phyloP scores from a whole-genome alignment of 2,329 filamentous ascomycete genomes.

The Didymella lethalis region DNA sequence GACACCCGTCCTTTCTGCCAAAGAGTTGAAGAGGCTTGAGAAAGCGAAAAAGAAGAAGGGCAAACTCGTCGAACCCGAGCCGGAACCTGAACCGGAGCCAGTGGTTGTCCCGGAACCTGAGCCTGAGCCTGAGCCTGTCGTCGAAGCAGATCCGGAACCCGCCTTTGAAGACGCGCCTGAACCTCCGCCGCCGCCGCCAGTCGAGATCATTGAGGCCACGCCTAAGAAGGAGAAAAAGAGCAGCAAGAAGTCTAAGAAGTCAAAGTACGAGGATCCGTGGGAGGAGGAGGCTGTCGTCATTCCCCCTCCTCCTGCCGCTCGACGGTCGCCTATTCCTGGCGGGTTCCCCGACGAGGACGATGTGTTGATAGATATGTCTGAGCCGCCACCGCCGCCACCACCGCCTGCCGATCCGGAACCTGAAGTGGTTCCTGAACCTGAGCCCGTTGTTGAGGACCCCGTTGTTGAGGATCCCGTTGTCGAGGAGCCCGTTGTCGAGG shows the following conservation, averaged over 20 bases:
- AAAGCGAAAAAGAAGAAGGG: constrained; percentile 38
- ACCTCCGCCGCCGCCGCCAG: constrained; percentile 27
- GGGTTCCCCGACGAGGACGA: constrained; percentile 58
- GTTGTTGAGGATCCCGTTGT: too few relatives aligned
- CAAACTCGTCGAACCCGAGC: constrained; percentile 42
- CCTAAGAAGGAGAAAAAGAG: constrained; percentile 23
- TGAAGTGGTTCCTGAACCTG: constrained; percentile 28
- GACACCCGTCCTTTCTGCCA: constrained; percentile 31
- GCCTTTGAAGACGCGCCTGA: constrained; percentile 28
- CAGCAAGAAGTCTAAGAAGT: constrained; percentile 18
- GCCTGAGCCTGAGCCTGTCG: constrained; percentile 36
- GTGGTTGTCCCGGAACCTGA: constrained; percentile 44
- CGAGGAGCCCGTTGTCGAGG: too few relatives aligned
- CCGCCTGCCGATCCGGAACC: constrained; percentile 48
- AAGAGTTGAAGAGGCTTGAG: constrained; percentile 29
- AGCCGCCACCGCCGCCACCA: constrained; percentile 51
- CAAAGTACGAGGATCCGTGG: constrained; percentile 18
- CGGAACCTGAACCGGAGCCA: constrained; percentile 33
- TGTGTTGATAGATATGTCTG: constrained; percentile 43
- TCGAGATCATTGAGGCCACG: constrained; percentile 20
- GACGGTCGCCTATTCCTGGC: constrained; percentile 54
- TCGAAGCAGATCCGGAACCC: constrained; percentile 41
- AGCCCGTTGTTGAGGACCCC: too few relatives aligned
- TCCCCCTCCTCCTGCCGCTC: constrained; percentile 15
- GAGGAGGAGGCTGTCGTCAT: constrained; percentile 28